phyloP scores from a whole-genome alignment of 495 filamentous ascomycete species.

The Tuber umbilicatum region DNA sequence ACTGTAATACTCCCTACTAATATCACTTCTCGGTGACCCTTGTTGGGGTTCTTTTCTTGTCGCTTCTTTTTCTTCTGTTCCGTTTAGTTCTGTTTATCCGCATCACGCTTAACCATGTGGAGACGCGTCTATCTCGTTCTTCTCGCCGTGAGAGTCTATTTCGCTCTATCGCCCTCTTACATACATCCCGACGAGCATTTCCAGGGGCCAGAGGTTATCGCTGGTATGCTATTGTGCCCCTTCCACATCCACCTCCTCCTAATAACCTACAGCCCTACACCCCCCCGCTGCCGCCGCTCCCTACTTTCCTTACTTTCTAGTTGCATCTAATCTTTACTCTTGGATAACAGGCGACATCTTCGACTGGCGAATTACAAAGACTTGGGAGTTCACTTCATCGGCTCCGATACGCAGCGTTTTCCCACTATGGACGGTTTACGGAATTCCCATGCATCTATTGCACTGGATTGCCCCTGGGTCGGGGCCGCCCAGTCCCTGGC shows the following conservation, averaged over 20 bases:
- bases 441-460: conserved; percentile 81
- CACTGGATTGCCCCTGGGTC: conserved; percentile 63
- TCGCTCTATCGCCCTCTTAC: conserved; percentile 89
- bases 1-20: background rate
- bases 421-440: conserved; percentile 91
- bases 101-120: conserved; percentile 60
- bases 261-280: background rate
- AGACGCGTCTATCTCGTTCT: conserved; percentile 80
- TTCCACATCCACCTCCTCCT: background rate
- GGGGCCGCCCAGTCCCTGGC: conserved; percentile 57
- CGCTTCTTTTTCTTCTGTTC: conserved; percentile 21
- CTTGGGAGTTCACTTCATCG: conserved; percentile 90
- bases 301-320: background rate
- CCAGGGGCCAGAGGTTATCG: conserved; percentile 93
- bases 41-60: conserved; percentile 33
- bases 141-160: conserved; percentile 81
- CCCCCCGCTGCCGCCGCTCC: no score
- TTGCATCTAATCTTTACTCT: background rate
- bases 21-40: background rate
- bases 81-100: conserved; percentile 2
- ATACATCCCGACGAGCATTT: conserved; percentile 98
- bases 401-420: conserved; percentile 89
- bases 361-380: conserved; percentile 71
- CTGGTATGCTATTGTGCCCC: conserved; percentile 58
- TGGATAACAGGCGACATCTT: conserved; percentile 72